phyloP scores from a whole-genome alignment of 2,329 filamentous ascomycete species.

The Trichoderma breve region DNA sequence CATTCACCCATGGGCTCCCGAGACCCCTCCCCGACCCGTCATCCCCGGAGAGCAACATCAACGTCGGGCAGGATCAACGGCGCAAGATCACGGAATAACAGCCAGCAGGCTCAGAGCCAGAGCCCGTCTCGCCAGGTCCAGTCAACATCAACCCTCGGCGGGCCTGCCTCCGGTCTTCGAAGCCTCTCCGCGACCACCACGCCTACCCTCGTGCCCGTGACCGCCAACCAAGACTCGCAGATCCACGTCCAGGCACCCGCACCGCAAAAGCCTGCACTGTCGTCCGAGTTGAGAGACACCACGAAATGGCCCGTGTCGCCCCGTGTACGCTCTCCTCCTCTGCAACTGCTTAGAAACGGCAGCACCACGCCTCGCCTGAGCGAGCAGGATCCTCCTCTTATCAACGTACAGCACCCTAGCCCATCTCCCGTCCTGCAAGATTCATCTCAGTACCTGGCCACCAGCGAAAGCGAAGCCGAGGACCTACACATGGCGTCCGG shows the following conservation, averaged over 20 bases:
- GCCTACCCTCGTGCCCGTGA: constrained; percentile 63
- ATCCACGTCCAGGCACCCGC: constrained; percentile 53
- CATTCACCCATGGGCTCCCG: constrained; percentile 42
- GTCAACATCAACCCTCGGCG: constrained; percentile 44
- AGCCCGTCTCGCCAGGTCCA: constrained; percentile 57
- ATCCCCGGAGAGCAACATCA: constrained; percentile 37
- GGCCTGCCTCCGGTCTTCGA: constrained; percentile 62
- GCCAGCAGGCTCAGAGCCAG: constrained; percentile 61
- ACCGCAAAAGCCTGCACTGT: constrained; percentile 58
- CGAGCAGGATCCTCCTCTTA: constrained; percentile 51
- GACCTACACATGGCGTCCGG: constrained; percentile 49
- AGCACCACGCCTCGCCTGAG: constrained; percentile 44
- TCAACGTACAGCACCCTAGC: constrained; percentile 53
- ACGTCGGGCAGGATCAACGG: constrained; percentile 36
- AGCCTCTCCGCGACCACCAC: constrained; percentile 67
- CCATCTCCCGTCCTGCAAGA: constrained; percentile 46
- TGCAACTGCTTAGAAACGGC: constrained; percentile 49
- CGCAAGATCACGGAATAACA: constrained; percentile 63
- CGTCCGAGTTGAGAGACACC: constrained; percentile 50
- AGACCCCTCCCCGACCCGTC: constrained; percentile 49
- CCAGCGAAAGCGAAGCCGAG: constrained; percentile 53
- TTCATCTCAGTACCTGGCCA: constrained; percentile 31
- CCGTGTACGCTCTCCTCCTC: constrained; percentile 73
- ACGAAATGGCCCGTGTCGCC: constrained; percentile 77
- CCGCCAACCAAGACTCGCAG: constrained; percentile 58